A percentile compares a stretch with the other conserved stretches of the same genome.
Conservation (phyloP, 2,329 filamentous ascomycete genomes). For the Penicillium nordicum region DNA sequence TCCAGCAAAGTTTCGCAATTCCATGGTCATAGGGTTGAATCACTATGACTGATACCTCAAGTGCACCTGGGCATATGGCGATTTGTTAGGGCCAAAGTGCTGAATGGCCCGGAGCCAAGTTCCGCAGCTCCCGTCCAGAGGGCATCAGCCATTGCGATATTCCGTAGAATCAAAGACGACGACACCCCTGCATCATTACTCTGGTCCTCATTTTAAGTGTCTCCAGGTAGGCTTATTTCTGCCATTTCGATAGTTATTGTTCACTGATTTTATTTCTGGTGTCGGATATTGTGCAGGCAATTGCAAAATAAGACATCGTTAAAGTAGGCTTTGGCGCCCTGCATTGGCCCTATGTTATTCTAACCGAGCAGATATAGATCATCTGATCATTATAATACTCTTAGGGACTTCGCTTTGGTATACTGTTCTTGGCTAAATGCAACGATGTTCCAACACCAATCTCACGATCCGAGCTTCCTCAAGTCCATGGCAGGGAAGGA, state of each 20-base stretch:
- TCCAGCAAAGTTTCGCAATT: constrained; percentile 1
- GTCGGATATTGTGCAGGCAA: background rate
- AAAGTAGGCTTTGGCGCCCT: background rate
- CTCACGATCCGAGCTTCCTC: constrained; percentile 11
- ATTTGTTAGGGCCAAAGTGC: background rate
- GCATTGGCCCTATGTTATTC: background rate
- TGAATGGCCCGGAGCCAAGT: constrained; percentile 14
- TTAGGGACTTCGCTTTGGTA: background rate
- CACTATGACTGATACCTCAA: constrained; percentile 14
- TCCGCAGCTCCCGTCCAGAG: constrained; percentile 8
- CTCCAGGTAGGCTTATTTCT: background rate
- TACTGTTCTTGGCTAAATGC: background rate
- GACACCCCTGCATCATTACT: constrained; percentile 23
- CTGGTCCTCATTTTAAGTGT: background rate
- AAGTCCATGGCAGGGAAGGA: constrained; percentile 8
- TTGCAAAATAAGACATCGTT: background rate
- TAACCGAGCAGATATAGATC: background rate
- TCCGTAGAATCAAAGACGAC: constrained; percentile 12
- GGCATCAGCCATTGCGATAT: background rate
- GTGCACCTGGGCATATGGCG: background rate
- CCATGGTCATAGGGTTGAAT: constrained; percentile 10
- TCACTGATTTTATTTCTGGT: background rate
- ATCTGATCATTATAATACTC: background rate
- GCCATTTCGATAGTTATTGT: background rate
- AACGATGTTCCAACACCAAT: constrained; percentile 23